Evolutionary conservation across 2,329 filamentous ascomycete genomes (phyloP), one percentile per base, ranked within the genome.

Genomic region (Aquanectria penicillioides): DNA sequence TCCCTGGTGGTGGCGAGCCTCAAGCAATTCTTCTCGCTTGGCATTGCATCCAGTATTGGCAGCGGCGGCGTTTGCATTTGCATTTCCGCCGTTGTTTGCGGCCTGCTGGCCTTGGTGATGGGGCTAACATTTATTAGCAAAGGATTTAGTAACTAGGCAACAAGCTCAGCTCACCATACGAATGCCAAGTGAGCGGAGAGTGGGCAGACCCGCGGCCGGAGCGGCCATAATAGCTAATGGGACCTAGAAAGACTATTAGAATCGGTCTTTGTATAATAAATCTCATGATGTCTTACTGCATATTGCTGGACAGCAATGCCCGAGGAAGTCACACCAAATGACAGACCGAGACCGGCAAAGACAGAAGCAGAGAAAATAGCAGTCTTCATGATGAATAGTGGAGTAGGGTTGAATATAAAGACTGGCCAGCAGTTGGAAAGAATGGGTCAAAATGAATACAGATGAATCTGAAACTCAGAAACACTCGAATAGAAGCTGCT

Each of bases 401-500:
- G 17, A 33, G 34, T 6, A 38, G 25, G 22, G 18, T 28, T 18
- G 15, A 29, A 36, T 34, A 43, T 22, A 18, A 33, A 41, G 23
- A 57, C 54, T 51, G 54, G 47, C 54, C 54, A 46, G 54, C 54
- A 57, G 54, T 47, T 5, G 22, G 44, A 34, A 29, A 49, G 22
- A 37, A 17, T 10, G 15, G 17, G 22, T 40, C 13, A 51, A 31
- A 29, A 17, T 15, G 10, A 40, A 29, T 17, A 26, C 22, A 15
- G 7, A 34, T 8, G 9, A 36, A 34, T 15, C 29, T 15, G 6
- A 40, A 44, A 18, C 20, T 15, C n/a, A n/a, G n/a, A 23, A 50
- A 50, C 17, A 2, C 9, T 23, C 8, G 13, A 46, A 38, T 11
- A 18, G 17, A 46, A 29, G 23, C 12, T 18, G 22, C 6, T 22